Percentiles rank a stretch among this genome's conserved stretches.
Evolutionary conservation across 139 green algal genomes (phyloP).

Genomic region (Chloropicon primus): DNA sequence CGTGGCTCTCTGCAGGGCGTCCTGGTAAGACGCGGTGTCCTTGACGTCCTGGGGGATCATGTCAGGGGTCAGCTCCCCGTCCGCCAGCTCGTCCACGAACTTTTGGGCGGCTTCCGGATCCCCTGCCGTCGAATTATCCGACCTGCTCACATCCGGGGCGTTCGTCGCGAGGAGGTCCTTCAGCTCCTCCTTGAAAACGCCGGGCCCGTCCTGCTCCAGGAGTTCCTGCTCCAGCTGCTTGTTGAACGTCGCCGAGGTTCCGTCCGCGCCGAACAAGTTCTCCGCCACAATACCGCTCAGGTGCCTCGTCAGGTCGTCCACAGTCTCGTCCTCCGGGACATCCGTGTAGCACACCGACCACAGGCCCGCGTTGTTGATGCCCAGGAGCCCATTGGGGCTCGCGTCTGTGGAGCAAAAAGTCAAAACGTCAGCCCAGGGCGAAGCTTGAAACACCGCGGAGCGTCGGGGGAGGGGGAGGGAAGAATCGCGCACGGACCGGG

Average conservation of each 20-base stretch:
- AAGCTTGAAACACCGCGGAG: too few relatives aligned
- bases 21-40: background rate
- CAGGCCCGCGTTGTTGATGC: background rate
- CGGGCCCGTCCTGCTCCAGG: background rate
- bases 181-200: background rate
- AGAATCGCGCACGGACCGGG: too few relatives aligned
- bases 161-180: background rate
- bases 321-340: background rate
- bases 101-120: too few relatives aligned
- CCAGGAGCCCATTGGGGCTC: background rate
- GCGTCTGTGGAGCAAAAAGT: too few relatives aligned
- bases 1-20: background rate
- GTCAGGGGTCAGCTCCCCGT: background rate
- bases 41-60: background rate
- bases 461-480: too few relatives aligned
- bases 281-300: background rate
- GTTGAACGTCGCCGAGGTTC: background rate
- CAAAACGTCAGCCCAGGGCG: too few relatives aligned
- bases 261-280: background rate
- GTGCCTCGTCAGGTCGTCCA: background rate
- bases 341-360: background rate
- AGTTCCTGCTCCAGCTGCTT: background rate
- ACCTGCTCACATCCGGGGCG: too few relatives aligned
- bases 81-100: background rate
- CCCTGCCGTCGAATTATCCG: too few relatives aligned